Evolutionary conservation across 805 yeast species (phyloP).

Genomic region (Candida loeiensis): DNA sequence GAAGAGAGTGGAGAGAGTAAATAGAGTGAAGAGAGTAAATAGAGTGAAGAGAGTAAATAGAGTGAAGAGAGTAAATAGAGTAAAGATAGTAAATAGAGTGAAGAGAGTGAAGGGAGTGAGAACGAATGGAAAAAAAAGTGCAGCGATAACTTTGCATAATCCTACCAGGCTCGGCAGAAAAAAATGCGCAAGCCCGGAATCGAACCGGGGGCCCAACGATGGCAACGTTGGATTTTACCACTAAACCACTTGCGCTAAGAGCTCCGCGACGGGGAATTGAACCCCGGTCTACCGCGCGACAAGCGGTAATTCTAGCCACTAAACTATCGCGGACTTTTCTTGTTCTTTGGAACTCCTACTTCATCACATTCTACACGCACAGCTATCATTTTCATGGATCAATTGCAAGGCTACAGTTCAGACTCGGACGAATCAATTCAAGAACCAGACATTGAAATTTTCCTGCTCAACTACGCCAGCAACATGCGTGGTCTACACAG

Average conservation of each 20-base stretch:
- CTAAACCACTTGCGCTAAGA: slow-evolving; percentile 2
- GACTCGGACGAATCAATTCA: slow-evolving; percentile 13
- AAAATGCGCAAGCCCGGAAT: slow-evolving; percentile 5
- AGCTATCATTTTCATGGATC: slow-evolving; percentile 1
- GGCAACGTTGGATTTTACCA: slow-evolving; percentile 6
- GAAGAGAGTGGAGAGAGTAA: too few species aligned
- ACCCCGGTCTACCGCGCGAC: slow-evolving; percentile 9
- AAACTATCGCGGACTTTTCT: slow-evolving; percentile 3
- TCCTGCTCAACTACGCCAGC: slow-evolving; percentile 19
- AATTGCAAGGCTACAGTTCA: slow-evolving; percentile 13
- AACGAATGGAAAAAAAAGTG: neutral
- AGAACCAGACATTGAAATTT: slow-evolving; percentile 4
- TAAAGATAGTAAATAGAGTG: neutral
- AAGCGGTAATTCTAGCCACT: slow-evolving; percentile 8
- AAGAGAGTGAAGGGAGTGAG: neutral
- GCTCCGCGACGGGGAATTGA: slow-evolving; percentile 8
- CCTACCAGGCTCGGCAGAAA: neutral
- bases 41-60: neutral
- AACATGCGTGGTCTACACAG: slow-evolving; percentile 11
- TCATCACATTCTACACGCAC: neutral
- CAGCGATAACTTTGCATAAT: neutral
- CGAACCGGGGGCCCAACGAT: slow-evolving; percentile 6
- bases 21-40: neutral
- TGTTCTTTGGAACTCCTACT: neutral
- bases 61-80: neutral